These are phyloP conservation scores for Fusarium xyrophilum DNA, from an alignment of 2,329 filamentous ascomycete genomes.

Conservation along the genomic window DNA sequence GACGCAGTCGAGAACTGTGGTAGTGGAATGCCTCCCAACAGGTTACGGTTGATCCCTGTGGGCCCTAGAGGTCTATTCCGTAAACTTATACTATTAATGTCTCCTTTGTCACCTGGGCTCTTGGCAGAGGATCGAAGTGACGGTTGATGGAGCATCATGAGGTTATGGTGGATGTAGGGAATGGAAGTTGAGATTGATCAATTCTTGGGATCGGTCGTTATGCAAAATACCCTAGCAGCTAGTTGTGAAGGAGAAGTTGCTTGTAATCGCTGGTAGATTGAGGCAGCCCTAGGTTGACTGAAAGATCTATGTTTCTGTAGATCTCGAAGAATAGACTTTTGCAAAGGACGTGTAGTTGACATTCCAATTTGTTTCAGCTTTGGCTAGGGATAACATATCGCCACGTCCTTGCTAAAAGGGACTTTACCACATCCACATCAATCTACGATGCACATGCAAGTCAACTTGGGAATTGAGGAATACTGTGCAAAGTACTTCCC, in stretches of 20 bases:
- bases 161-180: constrained; percentile 3
- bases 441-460: constrained; percentile 7
- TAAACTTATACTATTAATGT: constrained; percentile 11
- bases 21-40: constrained; percentile 7
- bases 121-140: constrained; percentile 6
- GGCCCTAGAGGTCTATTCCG: neutral
- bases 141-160: constrained; percentile 7
- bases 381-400: neutral
- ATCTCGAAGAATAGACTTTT: constrained; percentile 13
- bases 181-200: constrained; percentile 13
- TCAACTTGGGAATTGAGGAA: neutral
- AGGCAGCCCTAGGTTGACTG: constrained; percentile 21
- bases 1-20: constrained; percentile 38
- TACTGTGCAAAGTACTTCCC: constrained; percentile 29
- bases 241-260: constrained; percentile 28
- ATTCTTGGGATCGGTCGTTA: constrained; percentile 25
- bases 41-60: neutral
- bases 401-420: neutral
- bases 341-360: neutral
- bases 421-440: constrained; percentile 24
- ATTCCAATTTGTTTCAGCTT: neutral
- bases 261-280: constrained; percentile 27
- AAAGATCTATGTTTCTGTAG: constrained; percentile 16
- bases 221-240: constrained; percentile 35
- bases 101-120: constrained; percentile 1